A percentile compares a stretch with the other conserved stretches of the same genome.
phyloP scores from a whole-genome alignment of 1,284 basidiomycete species.

The Ganoderma leucocontextum region DNA sequence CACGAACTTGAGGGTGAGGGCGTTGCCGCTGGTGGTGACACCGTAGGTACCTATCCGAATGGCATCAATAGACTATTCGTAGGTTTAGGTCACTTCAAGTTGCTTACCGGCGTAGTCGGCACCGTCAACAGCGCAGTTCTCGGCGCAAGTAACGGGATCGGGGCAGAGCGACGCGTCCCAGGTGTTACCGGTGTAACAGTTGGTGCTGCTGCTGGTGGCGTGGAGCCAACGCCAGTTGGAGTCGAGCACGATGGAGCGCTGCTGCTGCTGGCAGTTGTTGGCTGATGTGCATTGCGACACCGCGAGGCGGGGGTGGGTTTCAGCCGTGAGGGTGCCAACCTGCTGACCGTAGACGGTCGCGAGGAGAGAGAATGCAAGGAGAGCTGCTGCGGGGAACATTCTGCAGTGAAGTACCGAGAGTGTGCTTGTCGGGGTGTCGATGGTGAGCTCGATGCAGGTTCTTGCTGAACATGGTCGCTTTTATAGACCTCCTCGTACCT shows the following conservation, averaged over 20 bases:
- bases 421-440: constrained; percentile 26
- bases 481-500: constrained; percentile 20
- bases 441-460: constrained; percentile 29
- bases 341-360: constrained; percentile 44
- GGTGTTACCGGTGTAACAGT: constrained; percentile 52
- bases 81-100: too few species aligned
- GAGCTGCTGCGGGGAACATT: constrained; percentile 41
- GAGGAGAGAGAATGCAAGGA: constrained; percentile 39
- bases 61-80: not conserved
- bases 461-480: constrained; percentile 14
- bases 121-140: constrained; percentile 66
- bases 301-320: constrained; percentile 45
- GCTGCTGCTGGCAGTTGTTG: constrained; percentile 33
- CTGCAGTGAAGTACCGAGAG: constrained; percentile 20
- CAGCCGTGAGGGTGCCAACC: constrained; percentile 44
- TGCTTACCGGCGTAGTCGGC: constrained; percentile 56
- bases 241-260: constrained; percentile 44
- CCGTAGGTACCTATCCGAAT: constrained; percentile 46
- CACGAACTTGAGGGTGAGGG: constrained; percentile 49
- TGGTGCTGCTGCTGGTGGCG: constrained; percentile 46
- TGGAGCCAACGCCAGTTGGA: constrained; percentile 51
- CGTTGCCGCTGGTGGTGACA: constrained; percentile 47
- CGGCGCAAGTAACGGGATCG: constrained; percentile 46
- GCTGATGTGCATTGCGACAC: constrained; percentile 39
- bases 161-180: constrained; percentile 49